Base-by-base conservation (phyloP, 495 filamentous ascomycete genomes). In the Amniculicola lignicola region DNA sequence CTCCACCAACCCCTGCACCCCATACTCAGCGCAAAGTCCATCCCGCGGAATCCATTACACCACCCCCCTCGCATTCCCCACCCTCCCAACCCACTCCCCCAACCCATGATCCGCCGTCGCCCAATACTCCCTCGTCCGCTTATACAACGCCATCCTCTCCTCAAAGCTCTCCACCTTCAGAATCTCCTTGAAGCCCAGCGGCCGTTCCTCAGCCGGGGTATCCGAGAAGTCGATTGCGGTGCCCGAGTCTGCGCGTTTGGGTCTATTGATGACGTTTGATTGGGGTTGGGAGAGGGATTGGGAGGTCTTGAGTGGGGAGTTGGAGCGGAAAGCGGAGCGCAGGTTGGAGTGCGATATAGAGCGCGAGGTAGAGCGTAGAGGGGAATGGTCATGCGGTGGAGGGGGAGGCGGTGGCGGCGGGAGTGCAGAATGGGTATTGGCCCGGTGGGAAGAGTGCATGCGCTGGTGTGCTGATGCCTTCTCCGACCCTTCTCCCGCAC, bases 111-210 rank as follows among this genome's bases (percentile, higher is more conserved):
- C 58, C 25, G 51, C 58, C 2, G 12, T 29, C 36, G 58, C 58
- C 58, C 58, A 61, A 48, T 61, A 61, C 24, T 56, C 51, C 22
- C 58, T 55, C 22, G 51, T 47, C 38, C 27, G 55, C 43, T 41
- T 42, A 43, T 61, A 61, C 44, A 61, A 19, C 19, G 19, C 42
- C 58, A 61, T 50, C 24, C 58, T 37, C 45, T 55, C 36, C 36
- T 35, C 44, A 14, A 61, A 50, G 19, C 51, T 61, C 27, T 18
- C 15, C 28, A 61, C 46, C 22, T 37, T 35, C 24, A 61, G 33
- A 7, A 61, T 61, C 38, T 61, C 58, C 31, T 46, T 55, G 51
- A 61, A 61, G 4, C 58, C 58, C 28, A 61, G 19, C 18, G 58
- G 58, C 7, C 58, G 15, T 23, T 55, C 37, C 4, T 51, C 43